A percentile compares a stretch with the other conserved stretches of the same genome.
phyloP scores from a whole-genome alignment of 371 early-diverging fungal genomes.

The Dipsacomyces acuminosporus region DNA sequence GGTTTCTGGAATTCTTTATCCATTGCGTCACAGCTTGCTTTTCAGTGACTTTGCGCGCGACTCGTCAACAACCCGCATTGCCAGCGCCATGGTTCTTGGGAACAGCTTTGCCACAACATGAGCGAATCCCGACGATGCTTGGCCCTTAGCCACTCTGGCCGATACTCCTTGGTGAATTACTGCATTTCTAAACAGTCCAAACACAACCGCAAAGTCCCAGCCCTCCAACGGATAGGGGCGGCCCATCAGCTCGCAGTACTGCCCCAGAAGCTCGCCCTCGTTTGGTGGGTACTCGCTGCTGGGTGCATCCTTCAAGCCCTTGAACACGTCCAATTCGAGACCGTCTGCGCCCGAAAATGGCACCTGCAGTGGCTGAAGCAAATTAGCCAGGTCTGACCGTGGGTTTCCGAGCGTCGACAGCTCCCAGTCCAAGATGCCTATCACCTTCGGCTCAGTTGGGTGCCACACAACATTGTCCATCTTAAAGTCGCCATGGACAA shows the following conservation, averaged over 20 bases:
- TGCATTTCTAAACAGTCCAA: constrained; percentile 54
- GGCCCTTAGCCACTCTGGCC: constrained; percentile 79
- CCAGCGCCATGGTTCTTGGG: constrained; percentile 15
- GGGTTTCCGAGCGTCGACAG: constrained; percentile 93
- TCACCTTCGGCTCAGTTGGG: constrained; percentile 69
- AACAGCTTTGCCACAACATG: constrained; percentile 23
- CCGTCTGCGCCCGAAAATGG: constrained; percentile 12
- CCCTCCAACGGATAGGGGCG: constrained; percentile 32
- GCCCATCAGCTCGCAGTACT: constrained; percentile 31
- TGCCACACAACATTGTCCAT: constrained; percentile 80
- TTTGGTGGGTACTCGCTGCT: constrained; percentile 12
- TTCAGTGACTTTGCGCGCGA: constrained; percentile 11
- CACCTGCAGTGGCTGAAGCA: constrained; percentile 70
- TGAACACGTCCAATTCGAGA: neutral
- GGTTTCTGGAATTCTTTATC: too few species aligned
- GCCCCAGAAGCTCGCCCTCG: constrained; percentile 19
- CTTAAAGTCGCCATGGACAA: constrained; percentile 92
- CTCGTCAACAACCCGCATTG: constrained; percentile 20
- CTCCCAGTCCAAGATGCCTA: constrained; percentile 96
- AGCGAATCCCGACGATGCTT: constrained; percentile 66
- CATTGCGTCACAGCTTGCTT: constrained; percentile 22
- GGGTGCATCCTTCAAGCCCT: constrained; percentile 15
- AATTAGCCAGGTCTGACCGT: constrained; percentile 81
- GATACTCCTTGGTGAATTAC: constrained; percentile 85
- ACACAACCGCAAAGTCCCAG: constrained; percentile 41